phyloP scores from a whole-genome alignment of 75 land plant species.

The Pinus taeda region DNA sequence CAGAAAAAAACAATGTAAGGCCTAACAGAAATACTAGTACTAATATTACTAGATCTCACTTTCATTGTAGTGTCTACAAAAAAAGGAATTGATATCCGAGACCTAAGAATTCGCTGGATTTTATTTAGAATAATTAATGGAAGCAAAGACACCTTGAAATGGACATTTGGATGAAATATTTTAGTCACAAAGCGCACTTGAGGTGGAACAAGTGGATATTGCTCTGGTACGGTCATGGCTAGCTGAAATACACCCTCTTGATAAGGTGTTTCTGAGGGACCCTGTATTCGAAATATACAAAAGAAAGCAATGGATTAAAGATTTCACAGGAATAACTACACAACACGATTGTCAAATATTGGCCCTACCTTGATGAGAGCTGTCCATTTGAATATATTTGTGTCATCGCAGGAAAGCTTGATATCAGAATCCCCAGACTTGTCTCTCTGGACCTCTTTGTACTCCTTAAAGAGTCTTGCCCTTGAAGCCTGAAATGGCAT shows the following conservation, averaged over 20 bases:
- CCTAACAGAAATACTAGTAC: neutral
- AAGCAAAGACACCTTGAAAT: conserved; percentile 78
- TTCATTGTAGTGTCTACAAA: neutral
- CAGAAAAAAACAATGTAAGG: neutral
- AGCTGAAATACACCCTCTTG: conserved; percentile 98
- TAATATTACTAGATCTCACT: neutral
- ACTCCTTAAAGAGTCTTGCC: conserved; percentile 95
- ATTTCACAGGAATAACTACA: neutral
- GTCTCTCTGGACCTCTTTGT: conserved; percentile 92
- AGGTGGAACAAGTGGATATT: conserved; percentile 96
- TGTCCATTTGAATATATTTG: conserved; percentile 96
- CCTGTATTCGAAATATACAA: conserved; percentile 36
- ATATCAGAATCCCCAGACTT: conserved; percentile 86
- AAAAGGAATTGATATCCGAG: neutral
- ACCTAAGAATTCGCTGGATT: neutral
- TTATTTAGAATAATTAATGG: neutral
- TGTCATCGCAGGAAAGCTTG: conserved; percentile 87
- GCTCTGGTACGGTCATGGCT: conserved; percentile 91
- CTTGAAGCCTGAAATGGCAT: conserved; percentile 68
- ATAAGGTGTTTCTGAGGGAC: conserved; percentile 95
- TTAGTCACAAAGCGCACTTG: conserved; percentile 96
- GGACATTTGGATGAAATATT: conserved; percentile 99
- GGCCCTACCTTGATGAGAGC: conserved; percentile 81
- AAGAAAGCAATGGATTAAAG: neutral
- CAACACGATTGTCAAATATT: neutral